Conservation (phyloP, 208 protist genomes). For the Vickermania ingenoplastis region DNA sequence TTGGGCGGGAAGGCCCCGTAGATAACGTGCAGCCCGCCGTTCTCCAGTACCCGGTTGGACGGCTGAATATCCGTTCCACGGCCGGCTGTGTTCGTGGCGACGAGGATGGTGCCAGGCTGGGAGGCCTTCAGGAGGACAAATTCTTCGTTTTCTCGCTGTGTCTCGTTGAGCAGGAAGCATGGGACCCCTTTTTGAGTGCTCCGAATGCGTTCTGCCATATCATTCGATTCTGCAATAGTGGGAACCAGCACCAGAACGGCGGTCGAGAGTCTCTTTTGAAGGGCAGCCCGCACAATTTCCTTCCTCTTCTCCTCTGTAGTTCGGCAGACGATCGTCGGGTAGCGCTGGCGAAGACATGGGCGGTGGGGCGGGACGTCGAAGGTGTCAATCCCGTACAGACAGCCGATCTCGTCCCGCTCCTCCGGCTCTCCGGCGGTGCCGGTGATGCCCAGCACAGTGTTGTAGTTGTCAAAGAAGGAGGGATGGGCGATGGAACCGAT, state of each 20-base stretch:
- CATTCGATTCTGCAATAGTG: not conserved
- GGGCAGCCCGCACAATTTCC: not conserved
- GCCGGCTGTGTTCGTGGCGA: conserved; percentile 7
- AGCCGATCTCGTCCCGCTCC: not conserved
- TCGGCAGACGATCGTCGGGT: not conserved
- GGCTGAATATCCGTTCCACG: conserved; percentile 6
- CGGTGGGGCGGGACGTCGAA: not conserved
- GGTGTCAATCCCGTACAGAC: not conserved
- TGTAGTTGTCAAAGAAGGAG: not conserved
- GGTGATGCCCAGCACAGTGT: not conserved
- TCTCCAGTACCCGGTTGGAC: not conserved
- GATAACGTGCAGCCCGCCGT: conserved; percentile 5
- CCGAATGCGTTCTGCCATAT: not conserved
- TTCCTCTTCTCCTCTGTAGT: not conserved
- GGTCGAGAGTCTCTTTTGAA: not conserved
- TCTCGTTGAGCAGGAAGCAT: not conserved
- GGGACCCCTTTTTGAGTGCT: not conserved
- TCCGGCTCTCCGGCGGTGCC: not conserved
- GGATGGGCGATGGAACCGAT: not conserved
- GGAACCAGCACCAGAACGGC: not conserved
- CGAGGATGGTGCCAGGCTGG: conserved; percentile 4
- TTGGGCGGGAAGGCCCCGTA: conserved; percentile 1
- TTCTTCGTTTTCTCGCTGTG: not conserved
- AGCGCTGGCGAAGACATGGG: not conserved
- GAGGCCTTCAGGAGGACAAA: not conserved